Evolutionary conservation across 345 rosid genomes (phyloP).

Genomic region (Pugionium cornutum): DNA sequence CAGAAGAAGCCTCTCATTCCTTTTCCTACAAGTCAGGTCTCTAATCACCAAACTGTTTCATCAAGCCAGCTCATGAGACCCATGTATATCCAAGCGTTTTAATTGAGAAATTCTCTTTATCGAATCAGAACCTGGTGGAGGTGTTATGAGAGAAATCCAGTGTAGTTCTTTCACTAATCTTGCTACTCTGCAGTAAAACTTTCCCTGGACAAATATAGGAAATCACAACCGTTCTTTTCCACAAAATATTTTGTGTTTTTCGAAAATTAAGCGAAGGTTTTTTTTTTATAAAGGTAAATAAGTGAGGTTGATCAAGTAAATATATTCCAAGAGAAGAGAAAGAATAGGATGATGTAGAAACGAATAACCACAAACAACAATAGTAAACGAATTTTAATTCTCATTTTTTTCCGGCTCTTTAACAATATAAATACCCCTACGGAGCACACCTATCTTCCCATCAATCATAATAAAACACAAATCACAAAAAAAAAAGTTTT

Average conservation of each 20-base stretch:
- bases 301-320: not conserved
- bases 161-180: conserved; percentile 55
- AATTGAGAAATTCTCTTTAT: conserved; percentile 62
- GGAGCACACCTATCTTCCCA: not conserved
- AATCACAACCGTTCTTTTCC: no score
- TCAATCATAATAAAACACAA: not conserved
- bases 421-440: conserved; percentile 15
- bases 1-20: conserved; percentile 59
- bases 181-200: conserved; percentile 67
- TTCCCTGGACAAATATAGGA: conserved; percentile 36
- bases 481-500: not conserved
- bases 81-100: conserved; percentile 10
- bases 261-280: no score
- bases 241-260: no score
- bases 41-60: conserved; percentile 40
- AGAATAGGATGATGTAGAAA: not conserved
- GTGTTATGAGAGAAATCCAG: conserved; percentile 66
- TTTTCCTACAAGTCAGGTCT: conserved; percentile 47
- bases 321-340: not conserved
- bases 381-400: conserved; percentile 19
- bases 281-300: no score
- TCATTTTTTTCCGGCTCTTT: not conserved
- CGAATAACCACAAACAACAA: conserved; percentile 29
- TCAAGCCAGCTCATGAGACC: conserved; percentile 80
- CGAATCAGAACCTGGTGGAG: conserved; percentile 62